Base-by-base conservation (phyloP, 345 rosid species). In the Eucalyptus virginea region DNA sequence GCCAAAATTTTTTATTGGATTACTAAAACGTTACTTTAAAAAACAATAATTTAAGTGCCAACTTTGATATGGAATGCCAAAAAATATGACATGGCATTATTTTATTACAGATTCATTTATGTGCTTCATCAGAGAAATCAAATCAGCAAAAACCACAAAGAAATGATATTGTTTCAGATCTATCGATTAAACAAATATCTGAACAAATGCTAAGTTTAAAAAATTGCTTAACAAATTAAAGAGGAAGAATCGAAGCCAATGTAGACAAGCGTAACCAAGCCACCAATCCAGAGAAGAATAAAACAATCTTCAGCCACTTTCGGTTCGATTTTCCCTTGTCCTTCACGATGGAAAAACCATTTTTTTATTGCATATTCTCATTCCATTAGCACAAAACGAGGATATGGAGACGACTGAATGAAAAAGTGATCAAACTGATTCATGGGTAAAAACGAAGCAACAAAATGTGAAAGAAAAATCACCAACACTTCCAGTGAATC, bases 1-100 rank as follows among this genome's bases (percentile, higher is more conserved):
- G 24, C 11, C 42, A n/a, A 32, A 16, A 0, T 1, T 32, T 32
- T 69, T 69, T 18, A 32, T 4, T 1, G 1, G 80, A 32, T 15
- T 17, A 67, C 40, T 67, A n/a, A n/a, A 67, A 7, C 5, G 2
- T n/a, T n/a, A 32, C 18, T 62, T 62, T 2, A 14, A 30, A 62
- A 62, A 12, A 14, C 1, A 6, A 67, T 67, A 34, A 67, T 17
- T 67, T 67, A 67, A 67, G 72, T 60, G 32, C 32, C 8, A 8
- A 52, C 7, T 60, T 28, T 1, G 2, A 26, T 26, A 24, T 60
- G 16, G 4, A 60, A 60, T 60, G 67, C 67, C n/a, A 26, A 12
- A 60, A 60, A 60, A 28, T 30, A 62, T 56, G 32, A 62, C 8
- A 30, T 3, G 32, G 34, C 32, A 62, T 28, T 62, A 62, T 30